A percentile compares a stretch with the other conserved stretches of the same genome.
phyloP scores from a whole-genome alignment of 75 land plant species.

The Ceratopteris richardii region DNA sequence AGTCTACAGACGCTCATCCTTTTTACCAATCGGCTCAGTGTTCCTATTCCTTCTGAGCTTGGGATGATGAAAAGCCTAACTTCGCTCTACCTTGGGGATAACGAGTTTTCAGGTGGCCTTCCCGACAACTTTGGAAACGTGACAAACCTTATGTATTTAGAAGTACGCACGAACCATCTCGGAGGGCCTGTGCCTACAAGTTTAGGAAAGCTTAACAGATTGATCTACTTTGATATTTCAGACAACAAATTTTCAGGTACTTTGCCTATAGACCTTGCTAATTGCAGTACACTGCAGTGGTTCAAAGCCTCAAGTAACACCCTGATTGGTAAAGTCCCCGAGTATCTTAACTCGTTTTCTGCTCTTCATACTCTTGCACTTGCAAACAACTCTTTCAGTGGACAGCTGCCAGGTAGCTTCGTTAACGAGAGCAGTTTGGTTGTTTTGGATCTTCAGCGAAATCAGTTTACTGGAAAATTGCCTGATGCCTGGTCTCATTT shows the following conservation, averaged over 20 bases:
- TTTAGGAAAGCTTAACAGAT: conserved; percentile 16
- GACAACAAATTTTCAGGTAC: conserved; percentile 28
- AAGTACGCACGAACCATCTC: conserved; percentile 1
- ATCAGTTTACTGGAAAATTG: conserved; percentile 12
- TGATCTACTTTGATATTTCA: conserved; percentile 26
- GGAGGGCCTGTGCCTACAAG: conserved; percentile 5
- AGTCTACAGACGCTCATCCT: conserved; percentile 22
- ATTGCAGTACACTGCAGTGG: conserved; percentile 6
- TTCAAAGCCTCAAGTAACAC: conserved; percentile 16
- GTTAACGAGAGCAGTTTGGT: conserved; percentile 1
- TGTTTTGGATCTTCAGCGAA: conserved; percentile 7
- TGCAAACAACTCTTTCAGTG: conserved; percentile 6
- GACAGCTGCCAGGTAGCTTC: conserved; percentile 6
- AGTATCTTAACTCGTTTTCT: background rate
- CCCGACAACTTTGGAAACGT: conserved; percentile 13
- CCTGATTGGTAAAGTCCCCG: conserved; percentile 10
- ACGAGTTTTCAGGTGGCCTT: conserved; percentile 7
- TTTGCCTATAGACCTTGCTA: conserved; percentile 1
- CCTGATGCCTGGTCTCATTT: conserved; percentile 10
- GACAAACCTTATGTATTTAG: conserved; percentile 4
- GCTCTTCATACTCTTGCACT: background rate
- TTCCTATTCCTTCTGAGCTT: conserved; percentile 33
- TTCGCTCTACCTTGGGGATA: conserved; percentile 18
- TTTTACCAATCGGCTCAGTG: conserved; percentile 30
- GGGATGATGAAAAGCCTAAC: conserved; percentile 30